Evolutionary conservation across 345 rosid species (phyloP), one percentile per base, ranked within the genome.

Genomic region (Bruguiera gymnorhiza): DNA sequence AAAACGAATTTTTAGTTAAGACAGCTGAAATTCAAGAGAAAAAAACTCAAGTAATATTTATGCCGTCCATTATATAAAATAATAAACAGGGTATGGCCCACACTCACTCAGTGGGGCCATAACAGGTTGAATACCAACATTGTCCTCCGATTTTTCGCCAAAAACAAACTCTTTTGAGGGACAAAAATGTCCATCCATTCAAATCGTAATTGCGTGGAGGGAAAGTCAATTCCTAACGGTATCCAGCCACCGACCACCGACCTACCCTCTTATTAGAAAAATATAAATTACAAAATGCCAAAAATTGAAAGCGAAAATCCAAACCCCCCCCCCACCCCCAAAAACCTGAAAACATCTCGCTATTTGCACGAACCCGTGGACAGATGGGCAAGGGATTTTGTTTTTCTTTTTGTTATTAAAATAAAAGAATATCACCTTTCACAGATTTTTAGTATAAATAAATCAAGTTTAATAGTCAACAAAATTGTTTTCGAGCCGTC

Each of bases 181-280:
- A 81, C 79, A 77, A 72, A 73, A 84, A 50, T 6, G 87, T 21
- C 79, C 62, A 76, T 61, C 67, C 57, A 72, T 19, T 29, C 21
- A 16, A 69, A 67, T 75, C 82, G 82, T 74, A 72, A 70, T 84
- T 79, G 82, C 84, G 87, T 84, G 79, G 73, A 75, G 74, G 69
- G 52, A 78, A 89, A 89, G 96, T 88, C 91, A 89, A 88, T 81
- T 79, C 85, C 82, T 73, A 91, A 91, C 91, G 86, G 93, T 85
- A 84, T 86, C 89, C 72, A 81, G 77, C 89, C 86, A 87, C 92
- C 97, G 88, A 86, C 96, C 93, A 83, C 91, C 93, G 96, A 91
- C 93, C 92, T 74, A 73, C 77, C 56, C 63, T 54, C 58, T 55
- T 57, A 67, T 54, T 26, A 18, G 46, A 61, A 8, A 31, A 61